Conservation (phyloP, 2,329 filamentous ascomycete genomes). For the Pseudocercospora pini-densiflorae region DNA sequence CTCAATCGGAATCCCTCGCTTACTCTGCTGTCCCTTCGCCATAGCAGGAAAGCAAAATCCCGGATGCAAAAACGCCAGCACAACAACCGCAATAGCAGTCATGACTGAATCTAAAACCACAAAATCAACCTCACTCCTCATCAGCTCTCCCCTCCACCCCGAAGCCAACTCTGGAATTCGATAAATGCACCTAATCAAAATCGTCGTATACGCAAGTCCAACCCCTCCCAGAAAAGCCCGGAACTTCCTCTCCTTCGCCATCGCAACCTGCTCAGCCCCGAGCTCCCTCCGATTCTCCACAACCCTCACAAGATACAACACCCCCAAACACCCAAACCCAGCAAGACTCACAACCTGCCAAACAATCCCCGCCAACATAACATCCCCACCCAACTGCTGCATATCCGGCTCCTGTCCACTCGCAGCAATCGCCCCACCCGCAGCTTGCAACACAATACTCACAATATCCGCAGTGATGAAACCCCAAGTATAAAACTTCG, state of each 20-base stretch:
- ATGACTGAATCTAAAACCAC: slow-evolving; percentile 38
- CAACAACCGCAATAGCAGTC: slow-evolving; percentile 48
- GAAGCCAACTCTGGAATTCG: slow-evolving; percentile 30
- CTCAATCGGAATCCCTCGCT: not conserved
- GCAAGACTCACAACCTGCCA: slow-evolving; percentile 64
- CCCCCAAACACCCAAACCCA: slow-evolving; percentile 53
- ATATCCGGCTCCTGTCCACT: slow-evolving; percentile 32
- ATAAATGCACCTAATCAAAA: slow-evolving; percentile 29
- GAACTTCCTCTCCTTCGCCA: slow-evolving; percentile 12
- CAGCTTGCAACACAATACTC: slow-evolving; percentile 64
- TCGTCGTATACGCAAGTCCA: slow-evolving; percentile 17
- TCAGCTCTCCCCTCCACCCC: slow-evolving; percentile 25
- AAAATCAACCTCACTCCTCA: slow-evolving; percentile 27
- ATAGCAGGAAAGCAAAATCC: slow-evolving; percentile 45
- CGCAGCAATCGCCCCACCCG: slow-evolving; percentile 52
- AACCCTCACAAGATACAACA: slow-evolving; percentile 4
- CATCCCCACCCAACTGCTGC: slow-evolving; percentile 57
- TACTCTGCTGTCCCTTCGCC: not conserved
- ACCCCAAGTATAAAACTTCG: slow-evolving; percentile 53
- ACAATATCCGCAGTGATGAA: slow-evolving; percentile 59
- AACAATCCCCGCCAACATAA: slow-evolving; percentile 68
- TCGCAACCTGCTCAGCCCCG: not conserved
- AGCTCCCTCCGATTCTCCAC: slow-evolving; percentile 1
- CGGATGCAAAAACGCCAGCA: slow-evolving; percentile 50
- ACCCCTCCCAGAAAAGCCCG: slow-evolving; percentile 21